Conservation (phyloP, 495 filamentous ascomycete genomes). For the Talaromyces proteolyticus region DNA sequence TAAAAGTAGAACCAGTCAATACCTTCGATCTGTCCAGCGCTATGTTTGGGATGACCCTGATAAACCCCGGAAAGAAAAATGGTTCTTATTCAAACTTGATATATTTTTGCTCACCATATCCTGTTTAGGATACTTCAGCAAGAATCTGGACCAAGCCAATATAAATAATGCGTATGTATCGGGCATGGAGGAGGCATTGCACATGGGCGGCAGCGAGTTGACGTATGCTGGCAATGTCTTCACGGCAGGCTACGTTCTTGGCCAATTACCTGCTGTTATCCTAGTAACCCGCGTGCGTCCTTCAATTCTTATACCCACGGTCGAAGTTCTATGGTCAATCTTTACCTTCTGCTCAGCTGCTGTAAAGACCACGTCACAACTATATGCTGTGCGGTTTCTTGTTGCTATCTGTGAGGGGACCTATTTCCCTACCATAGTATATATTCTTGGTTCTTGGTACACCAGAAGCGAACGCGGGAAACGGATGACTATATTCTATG, state of each 20-base stretch:
- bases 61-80: conserved; percentile 6
- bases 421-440: conserved; percentile 43
- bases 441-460: conserved; percentile 47
- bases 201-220: conserved; percentile 43
- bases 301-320: conserved; percentile 48
- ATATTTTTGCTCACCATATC: conserved; percentile 8
- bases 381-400: conserved; percentile 45
- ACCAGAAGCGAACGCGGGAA: conserved; percentile 23
- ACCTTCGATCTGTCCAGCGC: no score
- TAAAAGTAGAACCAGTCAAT: no score
- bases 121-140: conserved; percentile 9
- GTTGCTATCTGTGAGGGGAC: conserved; percentile 40
- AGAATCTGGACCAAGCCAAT: conserved; percentile 7
- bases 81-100: conserved; percentile 6
- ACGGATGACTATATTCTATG: conserved; percentile 30
- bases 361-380: conserved; percentile 26
- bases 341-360: conserved; percentile 29
- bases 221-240: conserved; percentile 42
- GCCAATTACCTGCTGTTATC: conserved; percentile 52
- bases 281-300: conserved; percentile 49
- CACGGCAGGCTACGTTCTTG: conserved; percentile 56
- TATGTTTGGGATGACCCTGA: conserved; percentile 6
- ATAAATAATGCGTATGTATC: conserved; percentile 37
- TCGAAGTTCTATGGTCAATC: conserved; percentile 44
- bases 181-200: conserved; percentile 50